phyloP scores from a whole-genome alignment of 352 stramenopile genomes.

The Pythium myriotylum region DNA sequence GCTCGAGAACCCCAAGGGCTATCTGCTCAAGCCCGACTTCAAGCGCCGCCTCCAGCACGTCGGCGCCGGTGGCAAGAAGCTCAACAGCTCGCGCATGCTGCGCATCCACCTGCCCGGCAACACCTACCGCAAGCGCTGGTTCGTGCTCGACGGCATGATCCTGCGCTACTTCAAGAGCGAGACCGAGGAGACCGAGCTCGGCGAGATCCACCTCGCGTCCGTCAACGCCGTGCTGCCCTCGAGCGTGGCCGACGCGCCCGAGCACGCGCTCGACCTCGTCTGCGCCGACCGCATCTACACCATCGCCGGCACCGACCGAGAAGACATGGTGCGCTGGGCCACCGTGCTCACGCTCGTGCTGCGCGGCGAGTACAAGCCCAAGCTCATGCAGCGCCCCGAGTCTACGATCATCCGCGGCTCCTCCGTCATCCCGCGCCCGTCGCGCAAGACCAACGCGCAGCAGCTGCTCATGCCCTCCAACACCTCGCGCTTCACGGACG shows the following conservation, averaged over 20 bases:
- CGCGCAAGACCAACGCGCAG: constrained; percentile 70
- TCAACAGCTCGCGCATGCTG: constrained; percentile 78
- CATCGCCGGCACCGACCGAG: constrained; percentile 78
- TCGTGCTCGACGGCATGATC: constrained; percentile 89
- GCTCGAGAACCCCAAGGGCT: constrained; percentile 90
- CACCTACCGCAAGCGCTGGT: constrained; percentile 83
- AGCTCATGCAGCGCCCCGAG: constrained; percentile 86
- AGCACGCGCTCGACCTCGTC: constrained; percentile 85
- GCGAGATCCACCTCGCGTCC: constrained; percentile 85
- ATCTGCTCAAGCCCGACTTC: constrained; percentile 87
- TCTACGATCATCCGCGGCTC: constrained; percentile 87
- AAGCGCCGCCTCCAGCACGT: constrained; percentile 88
- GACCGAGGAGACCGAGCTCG: constrained; percentile 86
- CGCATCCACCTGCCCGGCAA: constrained; percentile 80
- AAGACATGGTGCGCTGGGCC: constrained; percentile 90
- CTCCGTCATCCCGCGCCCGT: constrained; percentile 77
- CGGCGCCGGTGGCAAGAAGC: constrained; percentile 83
- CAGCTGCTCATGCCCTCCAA: constrained; percentile 24
- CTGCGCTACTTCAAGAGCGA: constrained; percentile 88
- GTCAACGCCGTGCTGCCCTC: constrained; percentile 87
- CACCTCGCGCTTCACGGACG: constrained; percentile 76
- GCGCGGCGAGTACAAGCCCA: constrained; percentile 87
- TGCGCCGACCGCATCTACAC: constrained; percentile 90
- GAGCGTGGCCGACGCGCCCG: constrained; percentile 86
- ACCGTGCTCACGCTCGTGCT: constrained; percentile 86